Percentiles rank a stretch among this genome's conserved stretches.
These are phyloP conservation scores for Cercospora brassicicola DNA, from an alignment of 2,329 filamentous ascomycete species.

Conservation along the genomic window DNA sequence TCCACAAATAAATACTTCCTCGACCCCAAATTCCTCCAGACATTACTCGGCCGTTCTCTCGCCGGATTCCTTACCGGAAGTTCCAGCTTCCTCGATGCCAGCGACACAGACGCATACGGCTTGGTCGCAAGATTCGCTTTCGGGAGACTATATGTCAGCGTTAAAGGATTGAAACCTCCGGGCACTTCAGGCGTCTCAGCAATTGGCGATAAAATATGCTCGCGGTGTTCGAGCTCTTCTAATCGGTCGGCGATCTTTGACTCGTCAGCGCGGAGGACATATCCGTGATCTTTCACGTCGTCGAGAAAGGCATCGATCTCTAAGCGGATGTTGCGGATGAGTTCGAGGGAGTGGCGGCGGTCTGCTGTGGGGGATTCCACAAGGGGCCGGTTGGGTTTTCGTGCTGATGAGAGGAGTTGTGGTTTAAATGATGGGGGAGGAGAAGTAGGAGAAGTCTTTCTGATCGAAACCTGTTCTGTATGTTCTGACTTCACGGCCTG, in stretches of 20 bases:
- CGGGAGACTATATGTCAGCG: conserved; percentile 13
- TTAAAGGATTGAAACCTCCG: conserved; percentile 12
- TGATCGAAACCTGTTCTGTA: background rate
- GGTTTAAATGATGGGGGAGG: conserved; percentile 1
- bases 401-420: background rate
- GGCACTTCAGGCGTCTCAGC: conserved; percentile 13
- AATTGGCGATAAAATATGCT: conserved; percentile 16
- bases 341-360: background rate
- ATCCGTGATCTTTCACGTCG: conserved; percentile 10
- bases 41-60: background rate
- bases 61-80: background rate
- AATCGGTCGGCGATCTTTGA: conserved; percentile 11
- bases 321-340: background rate
- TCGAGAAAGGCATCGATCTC: conserved; percentile 15
- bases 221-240: conserved; percentile 1
- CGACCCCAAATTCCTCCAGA: conserved; percentile 13
- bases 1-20: conserved; percentile 14
- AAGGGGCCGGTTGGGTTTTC: background rate
- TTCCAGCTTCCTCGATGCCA: background rate
- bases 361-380: background rate
- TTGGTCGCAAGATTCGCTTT: conserved; percentile 11
- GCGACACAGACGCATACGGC: background rate
- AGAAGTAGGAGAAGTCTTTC: background rate
- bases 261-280: background rate
- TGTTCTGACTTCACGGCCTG: conserved; percentile 2